These are phyloP conservation scores for Leccinellum rugosiceps DNA, from an alignment of 768 basidiomycete genomes.

Conservation along the genomic window DNA sequence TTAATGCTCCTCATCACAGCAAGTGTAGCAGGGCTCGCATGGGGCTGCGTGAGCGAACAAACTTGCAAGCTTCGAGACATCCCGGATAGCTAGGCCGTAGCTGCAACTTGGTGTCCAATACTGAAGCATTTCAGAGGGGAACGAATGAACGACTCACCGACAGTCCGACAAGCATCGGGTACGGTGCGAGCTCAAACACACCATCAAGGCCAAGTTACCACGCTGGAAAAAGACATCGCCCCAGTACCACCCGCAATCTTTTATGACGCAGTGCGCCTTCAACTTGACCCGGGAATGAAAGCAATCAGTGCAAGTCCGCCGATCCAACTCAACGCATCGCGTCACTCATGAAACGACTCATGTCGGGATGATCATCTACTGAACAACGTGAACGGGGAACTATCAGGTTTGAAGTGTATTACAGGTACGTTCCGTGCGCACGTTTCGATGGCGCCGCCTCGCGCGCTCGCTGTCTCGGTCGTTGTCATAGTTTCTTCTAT, in stretches of 20 bases:
- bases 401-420: too few species aligned
- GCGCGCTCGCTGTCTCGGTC: too few species aligned
- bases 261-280: slow-evolving; percentile 88
- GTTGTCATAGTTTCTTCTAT: too few species aligned
- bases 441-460: too few species aligned
- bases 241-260: slow-evolving; percentile 99
- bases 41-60: slow-evolving; percentile 36
- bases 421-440: too few species aligned
- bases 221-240: slow-evolving; percentile 91
- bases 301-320: slow-evolving; percentile 80
- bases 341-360: too few species aligned
- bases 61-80: slow-evolving; percentile 81
- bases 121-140: background rate
- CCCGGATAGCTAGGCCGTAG: slow-evolving; percentile 52
- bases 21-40: slow-evolving; percentile 51
- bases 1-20: background rate
- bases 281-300: slow-evolving; percentile 99
- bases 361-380: too few species aligned
- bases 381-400: too few species aligned
- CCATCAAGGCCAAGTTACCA: slow-evolving; percentile 93
- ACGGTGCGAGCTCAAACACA: slow-evolving; percentile 90
- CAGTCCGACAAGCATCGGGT: slow-evolving; percentile 81
- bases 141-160: slow-evolving; percentile 42
- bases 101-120: background rate
- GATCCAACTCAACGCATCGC: slow-evolving; percentile 55